phyloP scores from a whole-genome alignment of 768 basidiomycete species.

The Lentinula sp. region DNA sequence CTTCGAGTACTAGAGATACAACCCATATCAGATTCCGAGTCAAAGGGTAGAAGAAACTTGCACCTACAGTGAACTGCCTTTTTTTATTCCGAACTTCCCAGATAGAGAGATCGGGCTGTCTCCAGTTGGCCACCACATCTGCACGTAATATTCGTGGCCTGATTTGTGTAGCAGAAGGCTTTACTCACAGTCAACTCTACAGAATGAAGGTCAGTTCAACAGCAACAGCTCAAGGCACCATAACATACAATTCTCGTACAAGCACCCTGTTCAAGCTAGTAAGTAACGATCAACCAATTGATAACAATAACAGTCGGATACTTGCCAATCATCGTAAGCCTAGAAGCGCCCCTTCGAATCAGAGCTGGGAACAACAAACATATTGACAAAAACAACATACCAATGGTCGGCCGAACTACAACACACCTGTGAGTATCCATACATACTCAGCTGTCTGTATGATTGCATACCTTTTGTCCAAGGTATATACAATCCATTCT shows the following conservation, averaged over 20 bases:
- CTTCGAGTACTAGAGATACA: constrained; percentile 63
- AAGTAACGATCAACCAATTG: not conserved
- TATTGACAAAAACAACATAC: constrained; percentile 29
- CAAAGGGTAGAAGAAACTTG: not conserved
- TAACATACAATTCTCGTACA: constrained; percentile 69
- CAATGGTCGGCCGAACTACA: constrained; percentile 67
- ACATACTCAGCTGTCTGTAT: not conserved
- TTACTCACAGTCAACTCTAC: constrained; percentile 66
- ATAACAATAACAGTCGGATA: not conserved
- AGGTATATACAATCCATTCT: constrained; percentile 97
- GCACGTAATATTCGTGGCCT: not conserved
- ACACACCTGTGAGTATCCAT: not conserved
- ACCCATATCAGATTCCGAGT: not conserved
- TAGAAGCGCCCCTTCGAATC: constrained; percentile 11
- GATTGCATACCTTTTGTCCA: constrained; percentile 69
- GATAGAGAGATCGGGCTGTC: constrained; percentile 83
- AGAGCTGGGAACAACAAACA: not conserved
- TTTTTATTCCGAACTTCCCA: constrained; percentile 90
- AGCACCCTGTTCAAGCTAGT: constrained; percentile 41
- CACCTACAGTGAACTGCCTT: constrained; percentile 75
- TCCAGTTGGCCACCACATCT: constrained; percentile 71
- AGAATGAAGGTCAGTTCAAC: constrained; percentile 2
- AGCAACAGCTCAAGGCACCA: not conserved
- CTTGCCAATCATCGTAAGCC: constrained; percentile 58
- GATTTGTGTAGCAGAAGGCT: not conserved